phyloP scores from a whole-genome alignment of 495 filamentous ascomycete genomes.

The Aspergillus funiculosus region DNA sequence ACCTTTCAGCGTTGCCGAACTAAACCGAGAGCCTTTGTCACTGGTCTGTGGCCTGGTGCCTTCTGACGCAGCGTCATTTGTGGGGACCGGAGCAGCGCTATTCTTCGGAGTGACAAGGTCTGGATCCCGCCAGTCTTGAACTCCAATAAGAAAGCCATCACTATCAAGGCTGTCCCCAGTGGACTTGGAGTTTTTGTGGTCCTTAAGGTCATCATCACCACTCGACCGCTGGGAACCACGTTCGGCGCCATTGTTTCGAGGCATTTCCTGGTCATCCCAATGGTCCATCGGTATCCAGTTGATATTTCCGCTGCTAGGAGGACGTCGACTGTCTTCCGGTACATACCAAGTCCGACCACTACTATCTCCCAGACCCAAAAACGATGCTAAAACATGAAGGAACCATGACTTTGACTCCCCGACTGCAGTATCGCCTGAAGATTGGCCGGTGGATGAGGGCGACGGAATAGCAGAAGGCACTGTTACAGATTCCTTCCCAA shows the following conservation, averaged over 20 bases:
- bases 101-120: conserved; percentile 54
- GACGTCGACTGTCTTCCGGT: conserved; percentile 55
- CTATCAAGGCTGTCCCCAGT: conserved; percentile 28
- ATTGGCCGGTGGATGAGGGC: conserved; percentile 24
- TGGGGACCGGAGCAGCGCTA: conserved; percentile 26
- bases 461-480: conserved; percentile 19
- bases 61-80: conserved; percentile 22
- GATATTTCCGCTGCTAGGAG: conserved; percentile 76
- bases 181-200: conserved; percentile 21
- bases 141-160: conserved; percentile 83
- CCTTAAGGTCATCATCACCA: conserved; percentile 2
- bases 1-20: conserved; percentile 47
- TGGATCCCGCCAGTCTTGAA: conserved; percentile 89
- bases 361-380: conserved; percentile 47
- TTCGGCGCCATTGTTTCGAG: conserved; percentile 10
- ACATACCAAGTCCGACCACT: conserved; percentile 18
- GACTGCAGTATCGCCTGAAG: conserved; percentile 15
- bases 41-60: conserved; percentile 20
- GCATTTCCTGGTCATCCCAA: conserved; percentile 53
- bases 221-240: neutral
- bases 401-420: conserved; percentile 42
- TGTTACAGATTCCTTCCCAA: conserved; percentile 25
- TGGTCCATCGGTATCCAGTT: conserved; percentile 70
- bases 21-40: conserved; percentile 29
- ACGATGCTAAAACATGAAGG: conserved; percentile 48